Conservation (phyloP, 179 eudicot genomes). For the Beta macrorhiza region DNA sequence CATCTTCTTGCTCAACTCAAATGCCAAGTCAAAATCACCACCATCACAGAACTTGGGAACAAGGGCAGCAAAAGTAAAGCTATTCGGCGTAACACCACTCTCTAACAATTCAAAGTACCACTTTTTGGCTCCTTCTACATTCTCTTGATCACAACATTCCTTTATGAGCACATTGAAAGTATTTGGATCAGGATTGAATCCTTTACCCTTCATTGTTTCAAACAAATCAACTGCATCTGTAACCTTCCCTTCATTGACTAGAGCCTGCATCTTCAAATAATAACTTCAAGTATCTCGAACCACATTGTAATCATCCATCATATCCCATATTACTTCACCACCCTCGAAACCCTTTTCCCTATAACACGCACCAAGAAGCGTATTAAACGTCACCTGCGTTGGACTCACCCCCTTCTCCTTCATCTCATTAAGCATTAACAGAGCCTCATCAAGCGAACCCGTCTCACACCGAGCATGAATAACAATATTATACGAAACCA, state of each 20-base stretch:
- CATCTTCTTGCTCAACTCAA: no score
- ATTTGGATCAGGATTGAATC: conserved; percentile 11
- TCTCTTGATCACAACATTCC: conserved; percentile 22
- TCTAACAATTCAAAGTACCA: conserved; percentile 21
- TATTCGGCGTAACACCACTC: conserved; percentile 12
- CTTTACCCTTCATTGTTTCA: conserved; percentile 19
- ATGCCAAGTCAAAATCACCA: no score
- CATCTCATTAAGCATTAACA: conserved; percentile 29
- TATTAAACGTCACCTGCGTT: conserved; percentile 23
- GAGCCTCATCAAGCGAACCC: conserved; percentile 29
- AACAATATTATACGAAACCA: conserved; percentile 26
- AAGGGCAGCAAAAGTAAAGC: conserved; percentile 15
- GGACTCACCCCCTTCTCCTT: conserved; percentile 27
- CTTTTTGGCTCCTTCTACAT: conserved; percentile 22
- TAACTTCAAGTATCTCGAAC: conserved; percentile 23
- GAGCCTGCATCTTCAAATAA: conserved; percentile 27
- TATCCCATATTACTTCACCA: conserved; percentile 31
- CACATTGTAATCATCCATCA: conserved; percentile 32
- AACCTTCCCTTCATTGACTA: conserved; percentile 25
- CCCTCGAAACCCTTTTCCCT: conserved; percentile 22
- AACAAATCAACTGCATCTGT: conserved; percentile 21
- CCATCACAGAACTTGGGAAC: not conserved
- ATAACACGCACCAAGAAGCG: conserved; percentile 30
- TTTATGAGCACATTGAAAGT: conserved; percentile 31
- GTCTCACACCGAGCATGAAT: conserved; percentile 30